These are phyloP conservation scores for Cynara cardunculus DNA, from an alignment of 129 eudicot genomes.

Conservation along the genomic window DNA sequence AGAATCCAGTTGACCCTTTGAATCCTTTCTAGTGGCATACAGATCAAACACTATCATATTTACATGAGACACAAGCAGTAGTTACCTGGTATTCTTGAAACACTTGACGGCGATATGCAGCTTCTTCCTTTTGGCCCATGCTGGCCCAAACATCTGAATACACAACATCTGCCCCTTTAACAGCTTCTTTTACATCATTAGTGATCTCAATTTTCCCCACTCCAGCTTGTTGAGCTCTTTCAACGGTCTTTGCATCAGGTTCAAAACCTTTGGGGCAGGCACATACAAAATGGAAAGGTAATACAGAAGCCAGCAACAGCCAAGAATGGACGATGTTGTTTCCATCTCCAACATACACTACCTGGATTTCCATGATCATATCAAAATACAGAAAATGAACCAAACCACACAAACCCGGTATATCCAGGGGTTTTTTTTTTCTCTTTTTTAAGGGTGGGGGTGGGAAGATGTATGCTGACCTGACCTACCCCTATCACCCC, in stretches of 20 bases:
- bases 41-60: too few species aligned
- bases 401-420: not conserved
- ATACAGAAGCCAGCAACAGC: constrained; percentile 74
- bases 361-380: constrained; percentile 42
- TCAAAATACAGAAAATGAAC: not conserved
- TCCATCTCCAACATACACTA: constrained; percentile 97
- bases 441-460: too few species aligned
- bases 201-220: constrained; percentile 78
- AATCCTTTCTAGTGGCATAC: too few species aligned
- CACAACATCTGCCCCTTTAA: constrained; percentile 91
- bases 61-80: not conserved
- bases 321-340: constrained; percentile 96
- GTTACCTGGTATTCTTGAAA: constrained; percentile 88
- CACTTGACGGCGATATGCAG: constrained; percentile 75
- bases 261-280: constrained; percentile 95
- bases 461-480: too few species aligned
- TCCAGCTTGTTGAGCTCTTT: constrained; percentile 74
- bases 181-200: constrained; percentile 87
- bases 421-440: not conserved
- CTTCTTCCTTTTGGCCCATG: constrained; percentile 99
- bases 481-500: too few species aligned
- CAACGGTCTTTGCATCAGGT: constrained; percentile 80
- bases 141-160: constrained; percentile 99
- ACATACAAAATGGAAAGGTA: constrained; percentile 94
- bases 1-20: too few species aligned